Percentiles rank a stretch among this genome's conserved stretches.
These are phyloP conservation scores for Fusarium napiforme DNA, from an alignment of 2,329 filamentous ascomycete genomes.

Conservation along the genomic window DNA sequence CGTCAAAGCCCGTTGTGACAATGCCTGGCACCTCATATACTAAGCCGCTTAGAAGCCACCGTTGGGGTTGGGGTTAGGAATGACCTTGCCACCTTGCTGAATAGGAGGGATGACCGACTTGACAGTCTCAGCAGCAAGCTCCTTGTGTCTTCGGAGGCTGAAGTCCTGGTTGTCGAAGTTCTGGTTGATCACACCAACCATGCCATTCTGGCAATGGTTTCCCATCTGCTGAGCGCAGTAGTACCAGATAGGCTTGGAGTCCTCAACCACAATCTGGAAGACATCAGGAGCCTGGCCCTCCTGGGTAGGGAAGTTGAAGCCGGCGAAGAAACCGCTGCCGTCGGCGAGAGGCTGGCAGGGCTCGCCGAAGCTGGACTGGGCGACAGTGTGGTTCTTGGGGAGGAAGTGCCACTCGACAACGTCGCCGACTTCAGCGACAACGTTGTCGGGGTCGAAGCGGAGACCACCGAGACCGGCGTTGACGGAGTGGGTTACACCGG, in stretches of 20 bases:
- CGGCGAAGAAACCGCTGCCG: slow-evolving; percentile 56
- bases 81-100: slow-evolving; percentile 51
- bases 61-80: slow-evolving; percentile 56
- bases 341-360: slow-evolving; percentile 56
- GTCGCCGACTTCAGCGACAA: slow-evolving; percentile 61
- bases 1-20: background rate
- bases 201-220: slow-evolving; percentile 60
- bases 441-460: slow-evolving; percentile 61
- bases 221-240: slow-evolving; percentile 56
- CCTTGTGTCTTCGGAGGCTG: slow-evolving; percentile 53
- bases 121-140: slow-evolving; percentile 48
- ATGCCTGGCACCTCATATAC: background rate
- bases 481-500: slow-evolving; percentile 58
- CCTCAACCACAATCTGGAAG: slow-evolving; percentile 57
- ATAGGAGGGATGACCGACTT: slow-evolving; percentile 47
- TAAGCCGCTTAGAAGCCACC: slow-evolving; percentile 48
- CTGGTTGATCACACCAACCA: slow-evolving; percentile 63
- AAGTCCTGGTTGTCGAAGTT: slow-evolving; percentile 52
- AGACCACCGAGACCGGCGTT: slow-evolving; percentile 59
- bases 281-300: slow-evolving; percentile 53
- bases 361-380: slow-evolving; percentile 54
- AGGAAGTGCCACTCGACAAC: slow-evolving; percentile 66
- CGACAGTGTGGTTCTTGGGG: slow-evolving; percentile 62
- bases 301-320: slow-evolving; percentile 55
- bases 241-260: slow-evolving; percentile 56